phyloP scores from a whole-genome alignment of 805 yeast species.

The Cyberlindnera galapagoensis region DNA sequence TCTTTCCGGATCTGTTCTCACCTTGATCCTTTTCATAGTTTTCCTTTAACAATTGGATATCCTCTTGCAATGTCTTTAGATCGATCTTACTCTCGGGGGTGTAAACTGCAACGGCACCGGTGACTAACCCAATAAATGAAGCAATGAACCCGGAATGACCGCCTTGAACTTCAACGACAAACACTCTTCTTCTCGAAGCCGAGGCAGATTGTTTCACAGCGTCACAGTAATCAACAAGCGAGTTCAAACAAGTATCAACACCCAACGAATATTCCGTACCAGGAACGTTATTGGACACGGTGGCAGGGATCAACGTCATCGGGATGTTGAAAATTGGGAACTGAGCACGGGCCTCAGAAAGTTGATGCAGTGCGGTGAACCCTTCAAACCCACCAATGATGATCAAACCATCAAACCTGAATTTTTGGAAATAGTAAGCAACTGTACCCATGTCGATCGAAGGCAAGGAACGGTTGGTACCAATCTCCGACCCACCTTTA shows the following conservation, averaged over 20 bases:
- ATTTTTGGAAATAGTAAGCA: slow-evolving; percentile 89
- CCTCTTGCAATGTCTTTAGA: slow-evolving; percentile 64
- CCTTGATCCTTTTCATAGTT: slow-evolving; percentile 72
- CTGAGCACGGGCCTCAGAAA: slow-evolving; percentile 64
- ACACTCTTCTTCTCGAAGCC: slow-evolving; percentile 87
- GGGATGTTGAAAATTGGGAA: slow-evolving; percentile 95
- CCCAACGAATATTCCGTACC: slow-evolving; percentile 97
- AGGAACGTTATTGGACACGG: slow-evolving; percentile 97
- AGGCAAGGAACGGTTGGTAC: slow-evolving; percentile 89
- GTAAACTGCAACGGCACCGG: slow-evolving; percentile 78
- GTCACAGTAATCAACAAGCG: slow-evolving; percentile 89
- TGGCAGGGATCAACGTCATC: slow-evolving; percentile 88
- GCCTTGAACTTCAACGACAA: slow-evolving; percentile 97
- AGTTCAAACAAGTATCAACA: slow-evolving; percentile 90
- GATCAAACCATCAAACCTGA: slow-evolving; percentile 79
- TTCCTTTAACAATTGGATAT: slow-evolving; percentile 61
- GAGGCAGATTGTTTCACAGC: slow-evolving; percentile 92
- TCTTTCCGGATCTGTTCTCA: slow-evolving; percentile 75
- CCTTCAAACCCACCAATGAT: slow-evolving; percentile 98
- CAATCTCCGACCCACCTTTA: slow-evolving; percentile 93
- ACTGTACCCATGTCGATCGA: slow-evolving; percentile 76
- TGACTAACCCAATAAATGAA: slow-evolving; percentile 71
- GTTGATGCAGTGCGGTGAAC: slow-evolving; percentile 75
- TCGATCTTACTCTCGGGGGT: slow-evolving; percentile 81
- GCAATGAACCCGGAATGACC: slow-evolving; percentile 96